Evolutionary conservation across 1,139 yeast genomes (phyloP), one percentile per base, ranked within the genome.

Genomic region (Candida tetrigidarum): DNA sequence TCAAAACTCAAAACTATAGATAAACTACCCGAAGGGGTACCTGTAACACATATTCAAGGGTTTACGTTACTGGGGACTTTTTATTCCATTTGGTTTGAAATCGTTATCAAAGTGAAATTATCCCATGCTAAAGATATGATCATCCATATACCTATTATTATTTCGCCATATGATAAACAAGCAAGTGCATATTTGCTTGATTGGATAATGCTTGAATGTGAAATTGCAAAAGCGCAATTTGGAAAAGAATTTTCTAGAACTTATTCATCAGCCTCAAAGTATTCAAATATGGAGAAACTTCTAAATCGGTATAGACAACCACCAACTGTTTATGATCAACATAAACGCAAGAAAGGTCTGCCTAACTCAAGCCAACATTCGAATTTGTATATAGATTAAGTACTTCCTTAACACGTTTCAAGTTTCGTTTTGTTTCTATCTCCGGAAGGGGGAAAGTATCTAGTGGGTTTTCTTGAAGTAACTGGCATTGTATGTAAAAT

Each of bases 191-290:
- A 71, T 54, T 59, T 75, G 39, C 65, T 71, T 52, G 71, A 61
- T 57, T 81, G 80, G 77, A 80, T 83, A n/a, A 58, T 72, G 51
- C 67, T 69, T 41, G 86, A 83, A 57, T 76, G 80, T 49, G 78
- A 74, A 34, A 50, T 64, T 23, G 79, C 84, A 2, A 57, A 63
- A 20, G 53, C 54, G 4, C 53, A 48, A 22, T 74, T 71, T 52
- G 79, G 80, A 15, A 60, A 60, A 16, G 67, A 64, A 8, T 43
- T 61, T 22, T 56, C 71, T 5, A 58, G 62, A 41, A 50, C 50
- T 14, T 43, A 69, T 32, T 63, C 56, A 4, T 48, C 46, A 4
- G 49, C 57, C 22, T 47, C 51, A 38, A 60, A 64, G 16, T 55
- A 61, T 37, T 64, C 57, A 14, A 70, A 64, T 9, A 50, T 63